Evolutionary conservation across 306 rosid genomes (phyloP).

Genomic region (Carpinus fangiana): DNA sequence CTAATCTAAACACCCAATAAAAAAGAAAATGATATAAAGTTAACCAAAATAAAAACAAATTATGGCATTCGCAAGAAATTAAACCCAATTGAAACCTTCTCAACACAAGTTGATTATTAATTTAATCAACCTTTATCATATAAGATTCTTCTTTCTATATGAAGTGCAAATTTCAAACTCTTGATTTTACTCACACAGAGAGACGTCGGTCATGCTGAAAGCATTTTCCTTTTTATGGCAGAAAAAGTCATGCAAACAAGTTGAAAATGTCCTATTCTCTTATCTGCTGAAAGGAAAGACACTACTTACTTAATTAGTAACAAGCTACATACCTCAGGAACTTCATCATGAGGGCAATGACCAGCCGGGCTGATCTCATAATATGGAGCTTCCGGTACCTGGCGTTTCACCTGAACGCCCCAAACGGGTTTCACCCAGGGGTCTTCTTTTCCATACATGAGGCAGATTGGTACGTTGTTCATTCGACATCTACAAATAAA

Average conservation of each 20-base stretch:
- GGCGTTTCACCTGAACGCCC: slow-evolving; percentile 72
- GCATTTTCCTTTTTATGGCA: background rate
- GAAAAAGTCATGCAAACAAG: too few species aligned
- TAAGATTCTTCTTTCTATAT: background rate
- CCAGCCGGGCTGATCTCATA: slow-evolving; percentile 96
- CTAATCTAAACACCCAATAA: background rate
- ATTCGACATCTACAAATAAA: slow-evolving; percentile 49
- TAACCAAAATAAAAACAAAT: background rate
- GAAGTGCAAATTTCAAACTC: background rate
- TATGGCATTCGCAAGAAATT: background rate
- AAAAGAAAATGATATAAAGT: background rate
- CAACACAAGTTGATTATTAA: background rate
- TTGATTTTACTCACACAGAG: background rate
- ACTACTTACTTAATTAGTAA: background rate
- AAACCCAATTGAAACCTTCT: background rate
- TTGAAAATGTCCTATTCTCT: too few species aligned
- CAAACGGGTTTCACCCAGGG: slow-evolving; percentile 97
- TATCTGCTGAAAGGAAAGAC: background rate
- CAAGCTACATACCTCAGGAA: slow-evolving; percentile 73
- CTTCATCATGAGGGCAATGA: slow-evolving; percentile 99
- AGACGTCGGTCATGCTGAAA: background rate
- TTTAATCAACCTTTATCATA: background rate
- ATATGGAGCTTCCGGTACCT: slow-evolving; percentile 83
- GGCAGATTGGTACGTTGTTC: slow-evolving; percentile 68
- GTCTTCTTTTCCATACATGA: slow-evolving; percentile 94